A percentile compares a stretch with the other conserved stretches of the same genome.
These are phyloP conservation scores for Aspergillus leporis DNA, from an alignment of 495 filamentous ascomycete species.

Conservation along the genomic window DNA sequence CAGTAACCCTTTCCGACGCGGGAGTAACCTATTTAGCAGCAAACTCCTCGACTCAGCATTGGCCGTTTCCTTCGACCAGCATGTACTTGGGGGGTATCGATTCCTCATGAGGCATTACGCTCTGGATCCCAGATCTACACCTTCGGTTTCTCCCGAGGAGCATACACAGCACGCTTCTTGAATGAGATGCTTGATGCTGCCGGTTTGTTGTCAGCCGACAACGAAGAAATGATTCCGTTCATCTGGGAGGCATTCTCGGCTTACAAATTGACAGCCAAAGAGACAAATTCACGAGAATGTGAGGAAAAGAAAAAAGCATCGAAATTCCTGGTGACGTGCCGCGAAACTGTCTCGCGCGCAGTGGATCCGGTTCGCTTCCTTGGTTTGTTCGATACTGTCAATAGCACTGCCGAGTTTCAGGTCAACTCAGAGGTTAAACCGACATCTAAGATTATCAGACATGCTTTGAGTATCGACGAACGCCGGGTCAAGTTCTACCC, in stretches of 20 bases:
- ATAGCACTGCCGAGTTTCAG: slow-evolving; percentile 44
- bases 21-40: slow-evolving; percentile 55
- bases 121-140: slow-evolving; percentile 70
- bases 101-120: slow-evolving; percentile 83
- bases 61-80: slow-evolving; percentile 71
- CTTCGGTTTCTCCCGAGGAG: slow-evolving; percentile 80
- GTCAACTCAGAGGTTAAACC: too few relatives aligned
- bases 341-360: slow-evolving; percentile 70
- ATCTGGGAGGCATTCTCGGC: slow-evolving; percentile 70
- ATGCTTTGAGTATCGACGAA: slow-evolving; percentile 6
- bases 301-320: slow-evolving; percentile 60
- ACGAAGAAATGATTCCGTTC: slow-evolving; percentile 76
- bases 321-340: slow-evolving; percentile 65
- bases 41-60: slow-evolving; percentile 61
- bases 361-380: slow-evolving; percentile 55
- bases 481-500: neutral
- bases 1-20: neutral
- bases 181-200: slow-evolving; percentile 81
- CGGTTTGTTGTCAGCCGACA: slow-evolving; percentile 69
- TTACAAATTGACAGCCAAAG: slow-evolving; percentile 60
- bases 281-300: slow-evolving; percentile 35
- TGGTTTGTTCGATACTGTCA: slow-evolving; percentile 51
- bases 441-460: neutral
- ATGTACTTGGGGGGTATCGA: slow-evolving; percentile 77
- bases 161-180: slow-evolving; percentile 77